Evolutionary conservation across 768 basidiomycete genomes (phyloP).

Genomic region (Amanita fuliginea): DNA sequence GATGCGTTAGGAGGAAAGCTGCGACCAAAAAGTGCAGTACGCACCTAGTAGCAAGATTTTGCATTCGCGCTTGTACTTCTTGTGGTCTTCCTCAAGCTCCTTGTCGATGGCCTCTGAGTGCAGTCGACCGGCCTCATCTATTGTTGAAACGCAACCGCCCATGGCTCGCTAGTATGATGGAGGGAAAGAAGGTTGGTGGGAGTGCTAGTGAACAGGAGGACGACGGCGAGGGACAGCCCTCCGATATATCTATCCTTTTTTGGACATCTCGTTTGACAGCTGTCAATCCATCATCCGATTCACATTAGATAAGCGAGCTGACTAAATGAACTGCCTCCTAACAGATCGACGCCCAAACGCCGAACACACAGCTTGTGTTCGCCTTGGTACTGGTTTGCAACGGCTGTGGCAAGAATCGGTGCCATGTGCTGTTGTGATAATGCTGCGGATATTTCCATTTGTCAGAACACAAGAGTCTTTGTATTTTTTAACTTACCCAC

Average conservation of each 20-base stretch:
- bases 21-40: constrained; percentile 16
- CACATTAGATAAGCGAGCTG: neutral
- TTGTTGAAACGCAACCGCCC: constrained; percentile 60
- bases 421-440: no score
- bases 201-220: neutral
- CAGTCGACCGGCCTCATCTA: constrained; percentile 46
- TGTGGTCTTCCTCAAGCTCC: constrained; percentile 77
- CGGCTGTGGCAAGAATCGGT: no score
- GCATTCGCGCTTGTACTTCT: constrained; percentile 76
- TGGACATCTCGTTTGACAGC: neutral
- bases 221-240: constrained; percentile 3
- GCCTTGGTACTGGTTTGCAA: no score
- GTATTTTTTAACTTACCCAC: no score
- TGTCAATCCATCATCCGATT: neutral
- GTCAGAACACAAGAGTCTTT: no score
- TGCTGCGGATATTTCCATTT: no score
- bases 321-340: no score
- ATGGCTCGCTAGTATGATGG: constrained; percentile 19
- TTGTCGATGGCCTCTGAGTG: constrained; percentile 71
- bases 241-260: constrained; percentile 8
- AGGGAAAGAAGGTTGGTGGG: neutral
- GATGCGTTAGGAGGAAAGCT: neutral
- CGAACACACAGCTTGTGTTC: no score
- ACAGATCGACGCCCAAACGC: no score
- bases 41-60: constrained; percentile 87